A percentile compares a stretch with the other conserved stretches of the same genome.
Evolutionary conservation across 163 green algal species (phyloP).

Genomic region (Scenedesmus sp.): DNA sequence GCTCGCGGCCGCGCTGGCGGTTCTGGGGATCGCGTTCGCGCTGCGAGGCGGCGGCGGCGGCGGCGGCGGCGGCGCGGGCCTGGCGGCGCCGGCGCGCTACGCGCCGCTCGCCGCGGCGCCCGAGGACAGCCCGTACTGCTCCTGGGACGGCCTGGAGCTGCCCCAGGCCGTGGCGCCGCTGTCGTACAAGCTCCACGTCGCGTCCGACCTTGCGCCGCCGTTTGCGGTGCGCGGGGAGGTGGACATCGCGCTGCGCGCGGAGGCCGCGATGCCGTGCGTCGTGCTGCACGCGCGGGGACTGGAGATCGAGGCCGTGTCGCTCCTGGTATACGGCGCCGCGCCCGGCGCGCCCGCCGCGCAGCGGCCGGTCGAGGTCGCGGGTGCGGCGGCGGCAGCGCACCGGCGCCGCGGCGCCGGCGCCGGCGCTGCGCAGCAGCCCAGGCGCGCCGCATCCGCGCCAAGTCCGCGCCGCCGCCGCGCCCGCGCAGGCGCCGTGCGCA

Average conservation of each 20-base stretch:
- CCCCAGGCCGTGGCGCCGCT: slow-evolving; percentile 5
- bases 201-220: slow-evolving; percentile 6
- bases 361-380: background rate
- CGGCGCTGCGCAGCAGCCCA: background rate
- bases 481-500: slow-evolving; percentile 11
- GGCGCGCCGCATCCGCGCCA: background rate
- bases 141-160: slow-evolving; percentile 35
- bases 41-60: background rate
- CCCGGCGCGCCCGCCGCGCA: background rate
- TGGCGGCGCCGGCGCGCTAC: background rate
- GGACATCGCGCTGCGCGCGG: slow-evolving; percentile 16
- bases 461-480: background rate
- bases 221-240: slow-evolving; percentile 20
- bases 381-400: slow-evolving; percentile 14
- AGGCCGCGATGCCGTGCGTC: slow-evolving; percentile 24
- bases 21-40: background rate
- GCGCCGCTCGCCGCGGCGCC: background rate
- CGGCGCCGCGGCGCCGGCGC: too few species aligned
- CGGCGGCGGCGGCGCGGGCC: background rate
- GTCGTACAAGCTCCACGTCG: slow-evolving; percentile 29
- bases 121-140: slow-evolving; percentile 18
- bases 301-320: background rate
- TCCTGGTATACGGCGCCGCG: slow-evolving; percentile 10
- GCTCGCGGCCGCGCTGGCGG: slow-evolving; percentile 3
- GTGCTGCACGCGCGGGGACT: slow-evolving; percentile 33